phyloP scores from a whole-genome alignment of 2,329 filamentous ascomycete species.

The Paramyrothecium roridum region DNA sequence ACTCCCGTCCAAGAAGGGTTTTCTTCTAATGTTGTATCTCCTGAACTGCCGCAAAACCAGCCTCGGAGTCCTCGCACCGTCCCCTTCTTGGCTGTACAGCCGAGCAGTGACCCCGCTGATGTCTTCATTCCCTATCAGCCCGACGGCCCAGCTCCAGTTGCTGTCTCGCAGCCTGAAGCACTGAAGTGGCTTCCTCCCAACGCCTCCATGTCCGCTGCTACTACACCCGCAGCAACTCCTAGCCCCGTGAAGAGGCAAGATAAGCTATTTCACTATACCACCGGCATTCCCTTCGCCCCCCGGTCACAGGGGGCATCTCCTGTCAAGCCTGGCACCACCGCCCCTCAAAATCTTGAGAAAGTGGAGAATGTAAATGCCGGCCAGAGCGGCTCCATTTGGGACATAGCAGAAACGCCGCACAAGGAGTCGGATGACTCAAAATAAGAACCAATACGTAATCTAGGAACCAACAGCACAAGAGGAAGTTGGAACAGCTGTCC shows the following conservation, averaged over 20 bases:
- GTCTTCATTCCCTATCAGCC: constrained; percentile 55
- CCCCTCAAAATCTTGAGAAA: too few relatives aligned
- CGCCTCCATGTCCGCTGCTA: constrained; percentile 28
- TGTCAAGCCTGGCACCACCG: neutral
- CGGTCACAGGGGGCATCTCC: constrained; percentile 10
- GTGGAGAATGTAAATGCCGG: neutral
- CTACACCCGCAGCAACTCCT: constrained; percentile 27
- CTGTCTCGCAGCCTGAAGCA: constrained; percentile 33
- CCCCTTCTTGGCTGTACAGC: constrained; percentile 21
- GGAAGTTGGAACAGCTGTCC: too few relatives aligned
- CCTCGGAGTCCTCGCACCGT: constrained; percentile 22
- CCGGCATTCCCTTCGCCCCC: constrained; percentile 47
- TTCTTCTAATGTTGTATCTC: constrained; percentile 13
- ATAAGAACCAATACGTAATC: neutral
- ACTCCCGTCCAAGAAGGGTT: constrained; percentile 18
- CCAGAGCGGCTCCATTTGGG: neutral
- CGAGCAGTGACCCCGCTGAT: constrained; percentile 23
- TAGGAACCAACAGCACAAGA: neutral
- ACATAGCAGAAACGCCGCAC: constrained; percentile 28
- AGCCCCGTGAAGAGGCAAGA: constrained; percentile 30
- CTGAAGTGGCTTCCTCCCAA: constrained; percentile 53
- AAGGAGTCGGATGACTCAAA: constrained; percentile 2
- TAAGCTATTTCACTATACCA: constrained; percentile 33
- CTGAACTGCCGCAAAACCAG: constrained; percentile 16
- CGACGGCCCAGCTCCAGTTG: constrained; percentile 42